Evolutionary conservation across 345 rosid genomes (phyloP).

Genomic region (Pistacia vera): DNA sequence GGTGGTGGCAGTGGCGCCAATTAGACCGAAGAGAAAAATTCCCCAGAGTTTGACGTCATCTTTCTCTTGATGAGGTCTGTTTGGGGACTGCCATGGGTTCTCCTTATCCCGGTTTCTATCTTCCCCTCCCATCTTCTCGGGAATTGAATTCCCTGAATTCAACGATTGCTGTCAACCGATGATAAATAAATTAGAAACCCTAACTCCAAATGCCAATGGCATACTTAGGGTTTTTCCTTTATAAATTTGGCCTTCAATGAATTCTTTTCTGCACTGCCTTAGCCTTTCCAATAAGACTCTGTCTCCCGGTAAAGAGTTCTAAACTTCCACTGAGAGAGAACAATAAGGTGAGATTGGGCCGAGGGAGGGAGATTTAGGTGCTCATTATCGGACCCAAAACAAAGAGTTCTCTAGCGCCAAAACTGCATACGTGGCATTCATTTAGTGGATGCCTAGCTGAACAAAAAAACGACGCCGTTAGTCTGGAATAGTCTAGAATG

Average conservation of each 20-base stretch:
- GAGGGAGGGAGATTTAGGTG: not conserved
- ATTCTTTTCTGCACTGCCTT: slow-evolving; percentile 2
- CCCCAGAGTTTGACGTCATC: slow-evolving; percentile 73
- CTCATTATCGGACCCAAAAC: not conserved
- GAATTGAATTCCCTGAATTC: slow-evolving; percentile 2
- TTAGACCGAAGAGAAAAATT: slow-evolving; percentile 62
- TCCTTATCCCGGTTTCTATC: slow-evolving; percentile 42
- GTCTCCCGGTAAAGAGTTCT: not conserved
- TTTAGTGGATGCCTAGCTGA: not conserved
- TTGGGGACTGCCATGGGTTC: slow-evolving; percentile 35
- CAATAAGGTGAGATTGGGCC: not conserved
- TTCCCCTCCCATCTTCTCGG: slow-evolving; percentile 46
- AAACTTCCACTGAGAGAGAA: not conserved
- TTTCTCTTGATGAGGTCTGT: slow-evolving; percentile 37
- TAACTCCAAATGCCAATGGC: slow-evolving; percentile 29
- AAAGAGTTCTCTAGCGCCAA: not conserved
- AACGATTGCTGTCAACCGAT: not conserved
- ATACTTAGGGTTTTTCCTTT: slow-evolving; percentile 26
- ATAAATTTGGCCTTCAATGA: not conserved
- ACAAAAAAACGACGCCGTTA: not conserved
- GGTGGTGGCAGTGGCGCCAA: slow-evolving; percentile 94
- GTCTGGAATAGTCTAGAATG: no score
- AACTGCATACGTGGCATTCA: not conserved
- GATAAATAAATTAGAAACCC: slow-evolving; percentile 20
- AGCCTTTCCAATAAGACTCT: not conserved